Evolutionary conservation across 2,329 filamentous ascomycete species (phyloP), one percentile per base, ranked within the genome.

Genomic region (Cordyceps cicadae): DNA sequence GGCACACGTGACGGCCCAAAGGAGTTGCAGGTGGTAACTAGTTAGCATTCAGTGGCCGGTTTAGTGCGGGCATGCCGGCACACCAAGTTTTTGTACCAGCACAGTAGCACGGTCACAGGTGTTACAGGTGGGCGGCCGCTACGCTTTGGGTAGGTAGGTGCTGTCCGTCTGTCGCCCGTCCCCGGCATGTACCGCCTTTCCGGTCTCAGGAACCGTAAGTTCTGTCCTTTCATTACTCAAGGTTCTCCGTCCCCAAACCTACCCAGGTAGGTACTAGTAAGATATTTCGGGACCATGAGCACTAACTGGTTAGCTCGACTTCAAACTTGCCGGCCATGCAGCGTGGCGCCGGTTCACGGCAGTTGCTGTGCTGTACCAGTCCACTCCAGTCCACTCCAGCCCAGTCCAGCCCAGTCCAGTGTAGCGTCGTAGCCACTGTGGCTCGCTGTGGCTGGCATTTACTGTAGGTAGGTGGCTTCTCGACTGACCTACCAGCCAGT

Each of bases 1-100:
- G 54, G 32, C 54, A 43, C 54, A 57, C 54, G 54, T 57, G 54
- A 57, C 54, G 34, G 45, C 43, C 54, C 6, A 41, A 24, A 19
- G 51, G n/a, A 21, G 45, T 26, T 37, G 2, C 11, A 11, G 34
- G 34, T 48, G 45, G 15, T 48, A 2, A 24, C 24, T 24, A 24
- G 2, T 24, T 4, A 11, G 21, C 15, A 43, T 17, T 7, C 39
- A n/a, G 39, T 17, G 39, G n/a, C 14, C 15, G 3, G 24, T 24
- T 43, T n/a, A n/a, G 39, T 43, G 39, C 12, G 8, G 9, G 15
- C 37, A 41, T 5, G 37, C 15, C 5, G 24, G 24, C 24, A 24
- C 24, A 24, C 24, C 24, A 24, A 29, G 37, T 12, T 15, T 15
- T 17, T 14, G 12, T 41, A 5, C 37, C 41, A 19, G 15, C 17